Evolutionary conservation across 2,329 filamentous ascomycete genomes (phyloP).

Genomic region (Emmonsiellopsis sp.): DNA sequence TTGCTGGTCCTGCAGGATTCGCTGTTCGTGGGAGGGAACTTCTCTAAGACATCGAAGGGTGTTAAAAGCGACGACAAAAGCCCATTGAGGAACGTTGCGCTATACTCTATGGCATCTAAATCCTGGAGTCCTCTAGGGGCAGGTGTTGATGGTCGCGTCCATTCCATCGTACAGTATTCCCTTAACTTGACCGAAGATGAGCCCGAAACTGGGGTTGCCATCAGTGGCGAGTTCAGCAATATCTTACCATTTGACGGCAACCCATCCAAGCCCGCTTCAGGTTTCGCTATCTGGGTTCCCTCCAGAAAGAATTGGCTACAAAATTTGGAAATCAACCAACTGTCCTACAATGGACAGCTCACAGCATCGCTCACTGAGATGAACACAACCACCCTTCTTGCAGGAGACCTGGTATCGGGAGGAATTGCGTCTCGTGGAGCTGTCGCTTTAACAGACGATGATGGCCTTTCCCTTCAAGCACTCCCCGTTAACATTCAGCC

Average conservation of each 20-base stretch:
- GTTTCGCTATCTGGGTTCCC: slow-evolving; percentile 87
- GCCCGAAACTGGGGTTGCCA: slow-evolving; percentile 63
- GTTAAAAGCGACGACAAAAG: slow-evolving; percentile 47
- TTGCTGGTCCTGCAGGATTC: slow-evolving; percentile 57
- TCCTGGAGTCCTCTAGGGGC: slow-evolving; percentile 72
- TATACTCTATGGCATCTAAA: slow-evolving; percentile 60
- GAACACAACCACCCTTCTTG: slow-evolving; percentile 53
- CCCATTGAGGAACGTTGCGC: slow-evolving; percentile 66
- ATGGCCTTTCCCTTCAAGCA: slow-evolving; percentile 29
- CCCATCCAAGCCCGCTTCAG: slow-evolving; percentile 51
- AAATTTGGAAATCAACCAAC: slow-evolving; percentile 57
- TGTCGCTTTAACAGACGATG: slow-evolving; percentile 47
- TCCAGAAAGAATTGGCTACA: slow-evolving; percentile 79
- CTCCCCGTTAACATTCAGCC: slow-evolving; percentile 42
- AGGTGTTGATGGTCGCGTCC: slow-evolving; percentile 73
- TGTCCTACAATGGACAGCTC: slow-evolving; percentile 62
- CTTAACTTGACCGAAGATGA: slow-evolving; percentile 64
- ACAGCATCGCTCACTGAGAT: slow-evolving; percentile 56
- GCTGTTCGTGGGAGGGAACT: slow-evolving; percentile 77
- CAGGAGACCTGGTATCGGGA: slow-evolving; percentile 71
- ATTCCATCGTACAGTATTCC: slow-evolving; percentile 62
- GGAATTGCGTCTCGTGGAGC: slow-evolving; percentile 64
- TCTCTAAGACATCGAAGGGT: slow-evolving; percentile 55
- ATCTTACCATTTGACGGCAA: slow-evolving; percentile 51
- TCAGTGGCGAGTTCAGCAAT: slow-evolving; percentile 70